Conservation (phyloP, 805 yeast species). For the Hanseniaspora meyeri region DNA sequence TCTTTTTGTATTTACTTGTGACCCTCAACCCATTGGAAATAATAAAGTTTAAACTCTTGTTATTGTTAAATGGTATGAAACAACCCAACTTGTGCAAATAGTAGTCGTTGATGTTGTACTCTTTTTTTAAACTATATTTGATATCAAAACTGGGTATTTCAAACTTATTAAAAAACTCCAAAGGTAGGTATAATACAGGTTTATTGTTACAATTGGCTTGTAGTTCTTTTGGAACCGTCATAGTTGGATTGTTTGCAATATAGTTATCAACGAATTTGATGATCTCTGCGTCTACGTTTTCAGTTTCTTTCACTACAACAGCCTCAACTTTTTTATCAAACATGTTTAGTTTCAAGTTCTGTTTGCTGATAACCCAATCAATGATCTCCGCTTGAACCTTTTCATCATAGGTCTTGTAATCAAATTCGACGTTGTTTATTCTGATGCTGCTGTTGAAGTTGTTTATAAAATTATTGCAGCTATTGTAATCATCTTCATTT, state of each 20-base stretch:
- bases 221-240: constrained; percentile 11
- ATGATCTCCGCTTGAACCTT: not conserved
- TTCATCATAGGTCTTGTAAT: not conserved
- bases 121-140: constrained; percentile 40
- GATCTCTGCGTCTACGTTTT: not conserved
- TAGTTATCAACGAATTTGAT: not conserved
- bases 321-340: not conserved
- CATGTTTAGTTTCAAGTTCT: not conserved
- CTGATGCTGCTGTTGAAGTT: not conserved
- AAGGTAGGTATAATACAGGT: constrained; percentile 42
- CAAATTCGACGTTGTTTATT: not conserved
- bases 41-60: constrained; percentile 17
- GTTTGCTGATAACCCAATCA: constrained; percentile 1
- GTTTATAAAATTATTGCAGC: not conserved
- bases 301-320: too few relatives aligned
- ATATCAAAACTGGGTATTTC: constrained; percentile 32
- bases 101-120: not conserved
- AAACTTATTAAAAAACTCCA: constrained; percentile 4
- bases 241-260: not conserved
- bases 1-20: constrained; percentile 52
- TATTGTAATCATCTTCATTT: not conserved
- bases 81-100: constrained; percentile 36
- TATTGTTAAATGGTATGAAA: constrained; percentile 52
- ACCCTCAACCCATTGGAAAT: constrained; percentile 43
- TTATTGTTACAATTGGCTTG: constrained; percentile 34